Base-by-base conservation (phyloP, 495 filamentous ascomycete genomes). In the Neurospora tetraspora region DNA sequence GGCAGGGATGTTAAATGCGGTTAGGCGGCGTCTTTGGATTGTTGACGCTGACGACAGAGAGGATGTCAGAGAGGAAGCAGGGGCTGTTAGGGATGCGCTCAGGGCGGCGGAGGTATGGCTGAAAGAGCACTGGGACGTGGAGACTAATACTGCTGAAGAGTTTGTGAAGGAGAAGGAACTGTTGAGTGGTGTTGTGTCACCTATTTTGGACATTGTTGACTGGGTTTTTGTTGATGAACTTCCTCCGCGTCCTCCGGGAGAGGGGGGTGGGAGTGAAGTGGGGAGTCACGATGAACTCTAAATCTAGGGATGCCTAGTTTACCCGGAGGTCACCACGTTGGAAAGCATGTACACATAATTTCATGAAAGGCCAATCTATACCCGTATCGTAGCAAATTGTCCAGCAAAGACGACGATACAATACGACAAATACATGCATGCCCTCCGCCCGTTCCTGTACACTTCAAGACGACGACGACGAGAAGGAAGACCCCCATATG, bases 91-190 rank as follows among this genome's bases (percentile, higher is more conserved):
- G 77, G 92, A 96, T 71, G 95, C 94, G 69, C 90, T 98, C 81
- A 97, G 94, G 89, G 94, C 97, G 83, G 87, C 92, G 68, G 89
- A 88, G 71, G 92, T 93, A 76, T 99, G 96, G 96, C 88, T 98
- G 68, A 92, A 97, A 72, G 92, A 96, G 86, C 92, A 97, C 85
- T 31, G 53, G 14, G 14, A 65, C 53, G 93, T 87, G 71, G 87
- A 87, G 72, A 91, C 91, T 69, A 96, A 96, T 69, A 90, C 88
- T 70, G 86, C 89, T 69, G 94, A 97, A 83, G 95, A 97, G 83
- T 97, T 97, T 77, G 91, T 94, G 81, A 95, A 98, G 88, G 94
- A 97, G 85, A 96, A 92, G 87, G 94, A 98, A 89, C 94, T 93
- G 85, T 88, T 98, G 72, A 59, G 47, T 23, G 11, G 47, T 59